Base-by-base conservation (phyloP, 2,329 filamentous ascomycete species). In the Sarocladiaceae sp. region DNA sequence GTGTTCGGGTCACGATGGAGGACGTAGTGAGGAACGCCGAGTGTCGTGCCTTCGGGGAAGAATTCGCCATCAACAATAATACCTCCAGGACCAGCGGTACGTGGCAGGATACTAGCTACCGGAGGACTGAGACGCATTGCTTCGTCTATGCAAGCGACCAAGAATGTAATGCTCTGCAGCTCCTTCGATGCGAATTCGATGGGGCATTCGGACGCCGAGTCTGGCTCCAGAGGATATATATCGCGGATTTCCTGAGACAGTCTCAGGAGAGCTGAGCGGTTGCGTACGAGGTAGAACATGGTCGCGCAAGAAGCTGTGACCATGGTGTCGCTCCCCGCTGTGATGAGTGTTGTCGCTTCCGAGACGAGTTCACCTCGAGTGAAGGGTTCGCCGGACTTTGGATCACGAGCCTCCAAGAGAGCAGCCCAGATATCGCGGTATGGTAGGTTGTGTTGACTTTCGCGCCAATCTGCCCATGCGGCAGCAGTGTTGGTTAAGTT, bases 71-170 rank as follows among this genome's bases (percentile, higher is more conserved):
- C 52, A 15, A 57, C 50, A 3, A 48, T 44, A 8, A 56, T 33
- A 2, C 55, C 55, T 23, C 49, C 54, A 8, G 35, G 29, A 8
- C 40, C 48, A 18, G 54, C 52, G 18, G 37, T 51, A 3, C 55
- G 54, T 17, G 54, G 54, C 18, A 56, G 23, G 22, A 52, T 51
- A 25, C 51, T 52, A 7, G 52, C 52, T 7, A 56, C 52, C 4
- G 55, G 54, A 10, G 52, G 36, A 18, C 51, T 54, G 18, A 56
- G 42, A 5, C 55, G 52, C 54, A 56, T 55, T 13, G 54, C 54
- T 42, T 57, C 55, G 25, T 57, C 55, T 25, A 57, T 56, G 29
- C 55, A 57, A 12, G 55, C 54, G 4, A 46, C 46, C 37, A 57
- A 37, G 37, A 54, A 57, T 3, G 17, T 55, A 17, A 53, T 12